Conservation (phyloP, 176 grass and related monocot species). For the Musa troglodytarum region DNA sequence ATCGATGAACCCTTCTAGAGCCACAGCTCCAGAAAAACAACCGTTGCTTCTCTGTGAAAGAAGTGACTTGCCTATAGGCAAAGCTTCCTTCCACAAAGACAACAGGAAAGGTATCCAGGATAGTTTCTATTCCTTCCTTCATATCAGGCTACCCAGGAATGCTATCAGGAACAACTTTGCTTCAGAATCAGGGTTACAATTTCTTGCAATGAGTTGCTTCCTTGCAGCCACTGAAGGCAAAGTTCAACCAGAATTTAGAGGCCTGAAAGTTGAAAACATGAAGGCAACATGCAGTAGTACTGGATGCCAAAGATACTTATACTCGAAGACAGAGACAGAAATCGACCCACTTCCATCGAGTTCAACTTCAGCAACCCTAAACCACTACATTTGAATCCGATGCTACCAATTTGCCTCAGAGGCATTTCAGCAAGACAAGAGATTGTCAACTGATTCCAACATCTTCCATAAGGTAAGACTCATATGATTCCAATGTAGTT, state of each 20-base stretch:
- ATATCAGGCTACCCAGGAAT: slow-evolving; percentile 29
- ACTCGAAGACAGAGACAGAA: not conserved
- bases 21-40: not conserved
- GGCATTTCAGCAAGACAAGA: not conserved
- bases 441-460: not conserved
- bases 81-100: slow-evolving; percentile 18
- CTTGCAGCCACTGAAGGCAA: slow-evolving; percentile 9
- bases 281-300: not conserved
- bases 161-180: slow-evolving; percentile 41
- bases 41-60: slow-evolving; percentile 14
- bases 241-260: not conserved
- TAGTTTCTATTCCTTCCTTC: slow-evolving; percentile 71
- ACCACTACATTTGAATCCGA: slow-evolving; percentile 5
- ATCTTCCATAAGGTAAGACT: slow-evolving; percentile 13
- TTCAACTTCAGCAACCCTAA: not conserved
- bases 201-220: slow-evolving; percentile 4
- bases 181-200: slow-evolving; percentile 35
- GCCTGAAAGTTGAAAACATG: not conserved
- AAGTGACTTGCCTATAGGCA: slow-evolving; percentile 13
- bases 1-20: slow-evolving; percentile 20
- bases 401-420: not conserved
- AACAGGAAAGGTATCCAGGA: slow-evolving; percentile 6
- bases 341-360: not conserved
- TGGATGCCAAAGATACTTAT: slow-evolving; percentile 1
- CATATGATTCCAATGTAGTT: not conserved